phyloP scores from a whole-genome alignment of 1,139 yeast genomes.

The Candida gigantensis region DNA sequence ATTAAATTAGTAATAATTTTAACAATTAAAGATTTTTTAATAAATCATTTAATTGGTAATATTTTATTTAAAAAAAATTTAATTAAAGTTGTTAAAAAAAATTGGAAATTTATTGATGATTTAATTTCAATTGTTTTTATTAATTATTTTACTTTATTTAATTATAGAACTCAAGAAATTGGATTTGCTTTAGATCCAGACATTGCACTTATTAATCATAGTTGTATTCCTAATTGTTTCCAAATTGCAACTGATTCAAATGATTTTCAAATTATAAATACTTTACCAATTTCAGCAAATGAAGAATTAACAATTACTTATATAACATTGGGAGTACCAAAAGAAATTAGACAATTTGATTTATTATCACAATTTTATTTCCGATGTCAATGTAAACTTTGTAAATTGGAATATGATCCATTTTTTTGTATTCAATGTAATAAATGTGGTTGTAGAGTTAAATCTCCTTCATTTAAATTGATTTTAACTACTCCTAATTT shows the following conservation, averaged over 20 bases:
- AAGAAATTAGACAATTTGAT: constrained; percentile 11
- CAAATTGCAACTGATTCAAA: constrained; percentile 19
- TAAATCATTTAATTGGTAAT: constrained; percentile 6
- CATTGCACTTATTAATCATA: constrained; percentile 34
- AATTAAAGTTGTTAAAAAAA: constrained; percentile 7
- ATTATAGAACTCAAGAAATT: constrained; percentile 18
- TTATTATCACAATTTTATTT: constrained; percentile 25
- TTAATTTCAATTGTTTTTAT: constrained; percentile 13
- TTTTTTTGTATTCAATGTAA: constrained; percentile 24
- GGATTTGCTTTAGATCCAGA: constrained; percentile 39
- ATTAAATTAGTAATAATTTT: constrained; percentile 9
- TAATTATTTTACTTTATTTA: constrained; percentile 10
- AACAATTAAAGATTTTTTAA: constrained; percentile 8
- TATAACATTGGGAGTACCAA: constrained; percentile 14
- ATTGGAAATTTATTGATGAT: constrained; percentile 16
- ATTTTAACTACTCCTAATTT: constrained; percentile 11
- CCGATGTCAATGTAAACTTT: constrained; percentile 31
- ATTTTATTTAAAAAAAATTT: constrained; percentile 5
- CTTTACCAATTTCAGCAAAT: constrained; percentile 19
- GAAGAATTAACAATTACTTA: constrained; percentile 34
- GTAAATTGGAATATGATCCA: constrained; percentile 21
- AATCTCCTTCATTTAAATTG: constrained; percentile 11
- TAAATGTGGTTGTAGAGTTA: constrained; percentile 16
- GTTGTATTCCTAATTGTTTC: constrained; percentile 32
- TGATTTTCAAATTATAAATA: constrained; percentile 17